Conservation (phyloP, 371 early-diverging fungal species). For the Rhizopus arrhizus region DNA sequence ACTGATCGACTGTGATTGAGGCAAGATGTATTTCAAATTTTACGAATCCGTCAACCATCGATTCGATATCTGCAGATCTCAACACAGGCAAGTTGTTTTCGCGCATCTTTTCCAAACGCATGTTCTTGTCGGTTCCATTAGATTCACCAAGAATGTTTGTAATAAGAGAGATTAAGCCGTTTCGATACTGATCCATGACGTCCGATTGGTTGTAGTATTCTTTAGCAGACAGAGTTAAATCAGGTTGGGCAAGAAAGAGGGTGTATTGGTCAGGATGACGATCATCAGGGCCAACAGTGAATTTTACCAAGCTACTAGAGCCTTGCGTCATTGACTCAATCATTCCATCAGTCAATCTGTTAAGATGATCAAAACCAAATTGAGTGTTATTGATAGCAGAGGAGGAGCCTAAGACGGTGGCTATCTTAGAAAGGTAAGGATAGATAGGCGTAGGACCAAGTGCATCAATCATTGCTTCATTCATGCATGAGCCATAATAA, state of each 20-base stretch:
- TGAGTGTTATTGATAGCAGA: background rate
- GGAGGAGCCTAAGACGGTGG: background rate
- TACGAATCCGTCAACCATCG: slow-evolving; percentile 45
- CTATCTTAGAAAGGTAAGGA: slow-evolving; percentile 7
- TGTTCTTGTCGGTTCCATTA: background rate
- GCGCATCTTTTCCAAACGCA: slow-evolving; percentile 10
- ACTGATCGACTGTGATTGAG: slow-evolving; percentile 24
- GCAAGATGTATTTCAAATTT: slow-evolving; percentile 58
- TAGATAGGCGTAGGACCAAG: slow-evolving; percentile 55
- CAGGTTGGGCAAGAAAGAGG: slow-evolving; percentile 45
- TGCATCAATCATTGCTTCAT: slow-evolving; percentile 42
- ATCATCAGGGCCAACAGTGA: slow-evolving; percentile 43
- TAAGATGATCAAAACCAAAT: slow-evolving; percentile 9
- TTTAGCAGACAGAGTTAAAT: slow-evolving; percentile 54
- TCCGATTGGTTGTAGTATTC: slow-evolving; percentile 54
- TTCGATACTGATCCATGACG: slow-evolving; percentile 34
- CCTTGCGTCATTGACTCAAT: slow-evolving; percentile 14
- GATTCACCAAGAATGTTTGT: slow-evolving; percentile 20
- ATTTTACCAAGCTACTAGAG: slow-evolving; percentile 29
- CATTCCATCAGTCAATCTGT: slow-evolving; percentile 13
- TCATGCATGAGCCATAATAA: slow-evolving; percentile 59
- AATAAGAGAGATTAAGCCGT: slow-evolving; percentile 31
- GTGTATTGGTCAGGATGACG: slow-evolving; percentile 42
- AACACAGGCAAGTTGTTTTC: slow-evolving; percentile 13
- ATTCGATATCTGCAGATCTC: slow-evolving; percentile 14